Evolutionary conservation across 441 rosid genomes (phyloP), one percentile per base, ranked within the genome.

Genomic region (Macaranga tanarius): DNA sequence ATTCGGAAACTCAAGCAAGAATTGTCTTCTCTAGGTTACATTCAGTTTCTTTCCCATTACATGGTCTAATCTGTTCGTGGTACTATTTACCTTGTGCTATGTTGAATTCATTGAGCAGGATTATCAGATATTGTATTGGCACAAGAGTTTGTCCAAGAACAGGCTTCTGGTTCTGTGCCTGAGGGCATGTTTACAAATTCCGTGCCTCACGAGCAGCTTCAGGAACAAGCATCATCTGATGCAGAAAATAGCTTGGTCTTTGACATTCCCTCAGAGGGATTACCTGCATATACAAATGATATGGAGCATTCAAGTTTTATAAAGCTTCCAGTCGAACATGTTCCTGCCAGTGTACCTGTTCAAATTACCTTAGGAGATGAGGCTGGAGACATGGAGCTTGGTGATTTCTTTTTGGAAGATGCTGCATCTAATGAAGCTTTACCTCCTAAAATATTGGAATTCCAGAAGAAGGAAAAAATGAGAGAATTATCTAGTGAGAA

Each of bases 1-100:
- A 90, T 92, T 78, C 87, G 88, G 73, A 83, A 87, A 83, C 92
- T 95, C 79, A 95, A 95, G 88, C 93, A 89, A 80, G 97, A 95
- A 83, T 80, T 95, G 79, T 80, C 92, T 77, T 89, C 90, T 76
- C 86, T 89, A 83, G 99, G 97, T 90, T 64, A 70, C 57, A 71
- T 74, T 81, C 72, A 60, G 47, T 75, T 60, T 26, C 62, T 47
- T 72, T 71, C 70, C 48, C 23, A 20, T 61, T 79, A 73, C 66
- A 10, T 76, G 31, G 75, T 52, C 50, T 67, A 71, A 67, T 64
- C 34, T 74, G 59, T 66, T 73, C 58, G 58, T 44, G 56, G 51
- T 73, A 47, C 75, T 55, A 77, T 73, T 67, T 82, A 61, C 76
- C 77, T 62, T 81, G 57, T 75, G 66, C 54, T 79, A 58, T 74